A percentile compares a stretch with the other conserved stretches of the same genome.
Conservation (phyloP, 2,329 filamentous ascomycete species). For the Leptographium galeiforme region DNA sequence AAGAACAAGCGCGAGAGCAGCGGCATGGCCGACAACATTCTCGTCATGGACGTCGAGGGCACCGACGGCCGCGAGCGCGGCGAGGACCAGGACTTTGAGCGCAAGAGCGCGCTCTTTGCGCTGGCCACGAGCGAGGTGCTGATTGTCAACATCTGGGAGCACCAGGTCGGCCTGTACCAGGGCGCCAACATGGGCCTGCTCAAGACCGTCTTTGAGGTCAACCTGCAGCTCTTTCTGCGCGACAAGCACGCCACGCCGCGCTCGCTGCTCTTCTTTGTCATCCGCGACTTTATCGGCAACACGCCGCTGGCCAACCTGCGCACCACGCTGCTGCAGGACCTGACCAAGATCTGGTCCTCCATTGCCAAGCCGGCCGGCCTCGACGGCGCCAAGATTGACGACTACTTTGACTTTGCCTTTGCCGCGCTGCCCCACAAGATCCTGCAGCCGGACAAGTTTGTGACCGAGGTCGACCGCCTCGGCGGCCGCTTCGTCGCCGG, state of each 20-base stretch:
- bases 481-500: slow-evolving; percentile 73
- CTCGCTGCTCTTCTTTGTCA: slow-evolving; percentile 95
- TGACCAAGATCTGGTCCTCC: slow-evolving; percentile 82
- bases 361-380: slow-evolving; percentile 84
- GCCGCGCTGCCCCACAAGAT: slow-evolving; percentile 94
- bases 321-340: slow-evolving; percentile 78
- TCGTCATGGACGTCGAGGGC: slow-evolving; percentile 98
- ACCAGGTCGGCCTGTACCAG: slow-evolving; percentile 95
- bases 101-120: slow-evolving; percentile 94
- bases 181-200: slow-evolving; percentile 97
- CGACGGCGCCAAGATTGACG: slow-evolving; percentile 78
- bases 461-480: slow-evolving; percentile 64
- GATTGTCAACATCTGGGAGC: slow-evolving; percentile 98
- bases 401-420: slow-evolving; percentile 98
- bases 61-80: slow-evolving; percentile 92
- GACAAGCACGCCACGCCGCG: slow-evolving; percentile 83
- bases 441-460: slow-evolving; percentile 83
- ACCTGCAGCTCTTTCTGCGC: slow-evolving; percentile 91
- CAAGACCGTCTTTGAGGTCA: slow-evolving; percentile 98
- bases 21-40: slow-evolving; percentile 88
- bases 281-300: slow-evolving; percentile 87
- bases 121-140: slow-evolving; percentile 94
- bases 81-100: slow-evolving; percentile 97
- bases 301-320: slow-evolving; percentile 85
- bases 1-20: slow-evolving; percentile 66